Percentiles rank a stretch among this genome's conserved stretches.
Evolutionary conservation across 2,329 filamentous ascomycete genomes (phyloP).

Genomic region (Canariomyces notabilis): DNA sequence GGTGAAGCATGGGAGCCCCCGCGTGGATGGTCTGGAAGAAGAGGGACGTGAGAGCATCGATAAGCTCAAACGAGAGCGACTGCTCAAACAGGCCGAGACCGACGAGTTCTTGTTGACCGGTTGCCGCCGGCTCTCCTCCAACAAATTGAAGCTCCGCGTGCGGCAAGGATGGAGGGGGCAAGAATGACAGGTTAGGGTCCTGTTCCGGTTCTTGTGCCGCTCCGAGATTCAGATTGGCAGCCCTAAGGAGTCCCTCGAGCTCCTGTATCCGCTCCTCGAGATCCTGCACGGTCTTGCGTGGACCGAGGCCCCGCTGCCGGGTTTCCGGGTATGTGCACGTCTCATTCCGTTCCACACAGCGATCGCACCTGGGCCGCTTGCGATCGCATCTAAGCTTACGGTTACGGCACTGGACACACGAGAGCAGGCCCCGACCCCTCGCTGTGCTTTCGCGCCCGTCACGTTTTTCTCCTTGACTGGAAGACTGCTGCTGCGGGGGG

Average conservation of each 20-base stretch:
- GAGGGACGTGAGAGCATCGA: conserved; percentile 19
- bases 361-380: neutral
- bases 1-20: conserved; percentile 20
- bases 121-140: neutral
- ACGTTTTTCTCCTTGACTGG: neutral
- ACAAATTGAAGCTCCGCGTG: too few species aligned
- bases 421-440: neutral
- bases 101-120: conserved; percentile 23
- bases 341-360: neutral
- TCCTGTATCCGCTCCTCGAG: conserved; percentile 5
- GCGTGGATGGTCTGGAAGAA: conserved; percentile 22
- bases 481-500: neutral
- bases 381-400: conserved; percentile 2
- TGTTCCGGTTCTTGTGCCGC: neutral
- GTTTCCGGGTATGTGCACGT: neutral
- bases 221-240: neutral
- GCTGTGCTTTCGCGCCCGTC: too few species aligned
- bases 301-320: neutral
- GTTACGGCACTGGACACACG: neutral
- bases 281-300: conserved; percentile 1
- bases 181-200: too few species aligned
- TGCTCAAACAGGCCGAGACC: conserved; percentile 29
- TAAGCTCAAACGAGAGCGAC: conserved; percentile 25
- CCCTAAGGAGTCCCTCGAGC: neutral
- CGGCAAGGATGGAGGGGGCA: too few species aligned